These are phyloP conservation scores for Suillus tomentosus DNA, from an alignment of 768 basidiomycete species.

Conservation along the genomic window DNA sequence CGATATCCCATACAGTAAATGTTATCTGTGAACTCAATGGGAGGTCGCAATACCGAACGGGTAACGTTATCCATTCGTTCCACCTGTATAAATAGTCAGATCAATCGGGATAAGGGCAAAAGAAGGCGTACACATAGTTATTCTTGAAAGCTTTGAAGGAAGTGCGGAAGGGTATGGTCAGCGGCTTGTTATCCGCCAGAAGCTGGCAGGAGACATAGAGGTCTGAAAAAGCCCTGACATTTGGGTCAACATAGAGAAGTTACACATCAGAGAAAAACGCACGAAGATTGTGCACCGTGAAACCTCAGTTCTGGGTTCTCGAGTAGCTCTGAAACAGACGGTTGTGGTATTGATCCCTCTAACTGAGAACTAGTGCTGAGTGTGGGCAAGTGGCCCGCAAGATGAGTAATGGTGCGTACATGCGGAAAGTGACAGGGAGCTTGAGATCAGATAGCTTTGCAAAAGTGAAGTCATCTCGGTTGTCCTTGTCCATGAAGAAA, in stretches of 20 bases:
- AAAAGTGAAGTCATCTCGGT: slow-evolving; percentile 89
- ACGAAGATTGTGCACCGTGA: slow-evolving; percentile 83
- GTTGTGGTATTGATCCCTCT: slow-evolving; percentile 76
- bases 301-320: slow-evolving; percentile 83
- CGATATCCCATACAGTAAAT: slow-evolving; percentile 96
- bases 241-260: slow-evolving; percentile 30
- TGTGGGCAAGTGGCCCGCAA: background rate
- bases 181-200: slow-evolving; percentile 88
- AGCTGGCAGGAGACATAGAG: slow-evolving; percentile 93
- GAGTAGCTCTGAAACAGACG: slow-evolving; percentile 75
- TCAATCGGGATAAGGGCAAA: background rate
- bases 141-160: slow-evolving; percentile 92
- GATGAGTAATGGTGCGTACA: slow-evolving; percentile 45
- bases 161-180: slow-evolving; percentile 90
- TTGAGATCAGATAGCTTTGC: slow-evolving; percentile 89
- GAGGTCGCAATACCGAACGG: slow-evolving; percentile 93
- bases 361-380: slow-evolving; percentile 65
- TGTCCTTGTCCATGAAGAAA: slow-evolving; percentile 56
- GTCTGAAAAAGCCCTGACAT: slow-evolving; percentile 79
- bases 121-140: slow-evolving; percentile 61
- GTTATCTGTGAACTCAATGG: slow-evolving; percentile 86
- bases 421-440: slow-evolving; percentile 82
- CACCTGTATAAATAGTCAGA: slow-evolving; percentile 51
- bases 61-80: slow-evolving; percentile 95
- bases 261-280: slow-evolving; percentile 22